Evolutionary conservation across 176 grass and related monocot genomes (phyloP).

Genomic region (Triticum timopheevii): DNA sequence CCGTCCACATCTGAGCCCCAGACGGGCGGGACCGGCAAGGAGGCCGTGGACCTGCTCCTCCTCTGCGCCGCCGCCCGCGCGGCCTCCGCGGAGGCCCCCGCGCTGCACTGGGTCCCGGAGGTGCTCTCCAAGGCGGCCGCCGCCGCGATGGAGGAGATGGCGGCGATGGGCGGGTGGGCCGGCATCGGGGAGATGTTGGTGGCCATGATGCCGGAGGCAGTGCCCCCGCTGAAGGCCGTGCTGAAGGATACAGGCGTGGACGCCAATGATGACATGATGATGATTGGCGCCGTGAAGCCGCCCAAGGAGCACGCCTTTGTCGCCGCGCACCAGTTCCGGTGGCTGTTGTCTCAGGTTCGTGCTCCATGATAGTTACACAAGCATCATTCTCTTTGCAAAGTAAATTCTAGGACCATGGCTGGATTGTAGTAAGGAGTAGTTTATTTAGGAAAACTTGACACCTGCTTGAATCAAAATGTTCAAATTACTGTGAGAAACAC

Average conservation of each 20-base stretch:
- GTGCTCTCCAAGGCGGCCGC: neutral
- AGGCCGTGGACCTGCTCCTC: neutral
- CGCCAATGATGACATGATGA: slow-evolving; percentile 52
- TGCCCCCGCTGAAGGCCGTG: slow-evolving; percentile 58
- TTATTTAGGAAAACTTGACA: neutral
- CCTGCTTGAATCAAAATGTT: neutral
- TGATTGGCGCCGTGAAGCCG: slow-evolving; percentile 40
- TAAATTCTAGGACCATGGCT: neutral
- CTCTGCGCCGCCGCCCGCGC: neutral
- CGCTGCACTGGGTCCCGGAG: neutral
- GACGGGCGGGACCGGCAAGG: neutral
- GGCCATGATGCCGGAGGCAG: slow-evolving; percentile 29
- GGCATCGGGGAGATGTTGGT: neutral
- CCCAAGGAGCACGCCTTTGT: slow-evolving; percentile 66
- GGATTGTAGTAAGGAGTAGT: too few relatives aligned
- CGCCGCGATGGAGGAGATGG: neutral
- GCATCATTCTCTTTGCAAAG: neutral
- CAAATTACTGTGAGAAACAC: neutral
- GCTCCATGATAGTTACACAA: neutral
- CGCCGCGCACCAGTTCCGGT: slow-evolving; percentile 72
- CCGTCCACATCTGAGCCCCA: neutral
- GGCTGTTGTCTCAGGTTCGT: slow-evolving; percentile 80
- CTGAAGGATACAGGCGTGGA: slow-evolving; percentile 63
- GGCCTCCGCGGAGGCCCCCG: neutral
- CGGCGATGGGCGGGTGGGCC: neutral